Evolutionary conservation across 495 filamentous ascomycete species (phyloP), one percentile per base, ranked within the genome.

Genomic region (Darksidea phi): DNA sequence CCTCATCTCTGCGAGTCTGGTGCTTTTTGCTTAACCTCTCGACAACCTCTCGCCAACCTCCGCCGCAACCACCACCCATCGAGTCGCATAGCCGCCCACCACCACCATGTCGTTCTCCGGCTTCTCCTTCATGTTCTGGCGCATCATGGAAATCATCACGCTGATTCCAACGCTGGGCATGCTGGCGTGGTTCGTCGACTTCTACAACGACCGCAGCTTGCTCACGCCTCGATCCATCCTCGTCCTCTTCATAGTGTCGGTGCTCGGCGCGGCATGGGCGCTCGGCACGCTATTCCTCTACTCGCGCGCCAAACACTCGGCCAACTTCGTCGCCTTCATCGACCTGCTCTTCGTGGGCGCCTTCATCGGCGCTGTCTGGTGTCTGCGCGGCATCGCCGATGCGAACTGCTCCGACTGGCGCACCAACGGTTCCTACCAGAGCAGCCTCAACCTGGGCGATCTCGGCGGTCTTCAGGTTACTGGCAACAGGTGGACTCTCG

Each of bases 121-220:
- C 65, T 71, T 95, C 54, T 82, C 91, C 73, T 95, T 95, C 82
- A 80, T 86, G 78, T 87, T 86, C 71, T 91, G 87, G 83, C 89
- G 91, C 56, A 74, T 95, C 73, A 74, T 84, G 70, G 82, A 96
- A 74, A 88, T 96, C 76, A 66, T 88, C 75, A 93, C 89, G 42
- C 73, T 95, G 80, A 91, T 94, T 74, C 91, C 91, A 17, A 88
- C 86, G 58, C 79, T 96, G 67, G 91, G 91, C 77, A 93, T 96
- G 82, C 82, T 95, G 69, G 82, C 88, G 70, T 95, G 83, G 67
- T 95, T 96, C 72, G 88, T 96, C 69, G 71, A 93, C 75, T 79
- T 80, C 71, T 91, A 85, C 77, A 77, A 84, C 59, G 75, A 81
- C 59, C 72, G 76, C 61, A 91, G 94, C 78, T 66, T 75, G 60